Conservation (phyloP, 148 eudicot genomes). For the Chenopodium album region DNA sequence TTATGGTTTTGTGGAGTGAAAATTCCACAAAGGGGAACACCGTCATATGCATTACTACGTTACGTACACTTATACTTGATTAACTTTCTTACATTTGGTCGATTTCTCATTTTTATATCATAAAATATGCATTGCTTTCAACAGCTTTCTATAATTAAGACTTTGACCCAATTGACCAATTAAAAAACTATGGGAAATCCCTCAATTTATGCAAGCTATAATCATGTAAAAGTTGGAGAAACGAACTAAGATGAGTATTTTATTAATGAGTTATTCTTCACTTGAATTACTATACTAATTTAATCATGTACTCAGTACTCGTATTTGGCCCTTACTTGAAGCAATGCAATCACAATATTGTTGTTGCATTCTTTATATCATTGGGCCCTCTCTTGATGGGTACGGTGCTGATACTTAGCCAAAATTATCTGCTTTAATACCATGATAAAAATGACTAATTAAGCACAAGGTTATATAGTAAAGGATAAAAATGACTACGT, state of each 20-base stretch:
- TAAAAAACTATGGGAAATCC: not conserved
- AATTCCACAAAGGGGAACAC: constrained; percentile 17
- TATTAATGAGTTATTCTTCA: not conserved
- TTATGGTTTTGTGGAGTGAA: not conserved
- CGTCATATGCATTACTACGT: constrained; percentile 13
- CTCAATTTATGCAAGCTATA: not conserved
- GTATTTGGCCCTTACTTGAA: too few relatives aligned
- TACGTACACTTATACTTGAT: not conserved
- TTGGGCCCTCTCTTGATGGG: too few relatives aligned
- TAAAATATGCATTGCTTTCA: not conserved
- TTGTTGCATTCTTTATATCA: too few relatives aligned
- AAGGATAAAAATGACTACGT: too few relatives aligned
- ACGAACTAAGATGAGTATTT: not conserved
- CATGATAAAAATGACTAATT: too few relatives aligned
- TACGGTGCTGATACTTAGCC: too few relatives aligned
- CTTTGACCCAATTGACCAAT: not conserved
- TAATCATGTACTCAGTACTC: too few relatives aligned
- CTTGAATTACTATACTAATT: not conserved
- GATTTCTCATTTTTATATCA: not conserved
- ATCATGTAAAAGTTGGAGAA: not conserved
- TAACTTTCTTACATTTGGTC: not conserved
- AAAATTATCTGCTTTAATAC: too few relatives aligned
- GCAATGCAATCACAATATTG: too few relatives aligned
- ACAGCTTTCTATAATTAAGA: not conserved
- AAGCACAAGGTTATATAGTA: too few relatives aligned